Base-by-base conservation (phyloP, 1,284 basidiomycete species). In the Xerocomus amazonicus region DNA sequence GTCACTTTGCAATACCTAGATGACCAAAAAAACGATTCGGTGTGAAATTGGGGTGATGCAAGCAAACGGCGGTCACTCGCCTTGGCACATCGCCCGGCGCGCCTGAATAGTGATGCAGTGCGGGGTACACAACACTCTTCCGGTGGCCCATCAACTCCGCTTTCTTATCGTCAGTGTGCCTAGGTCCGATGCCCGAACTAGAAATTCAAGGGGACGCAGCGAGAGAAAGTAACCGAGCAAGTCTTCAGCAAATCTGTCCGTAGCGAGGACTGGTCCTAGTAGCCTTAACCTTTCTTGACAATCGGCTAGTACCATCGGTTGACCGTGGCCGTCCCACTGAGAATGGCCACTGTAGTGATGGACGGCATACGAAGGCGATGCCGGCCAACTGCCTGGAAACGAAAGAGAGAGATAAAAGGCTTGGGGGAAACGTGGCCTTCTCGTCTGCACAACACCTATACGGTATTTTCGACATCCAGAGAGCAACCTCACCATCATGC, bases 401-500 rank as follows among this genome's bases (percentile, higher is more conserved):
- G 12, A 34, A 27, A 6, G 35, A 27, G 19, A 16, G 33, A 12
- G 36, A 55, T 48, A 55, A 38, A 56, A 55, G 31, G 45, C n/a
- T 9, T 35, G 37, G 17, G 17, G 13, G 19, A 1, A 26, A 34
- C 35, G 12, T 28, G 35, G 27, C 13, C 23, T n/a, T 32, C 9
- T 47, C 50, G 43, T 47, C 42, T 41, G 8, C 33, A 31, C 23
- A 28, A 43, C 45, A 40, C 17, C 41, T 31, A 32, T 33, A 45
- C 50, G 32, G 35, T 32, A 40, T 23, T 17, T 23, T 31, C 29
- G 6, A 7, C 51, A 34, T 44, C 40, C 26, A 50, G 19, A 36
- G 17, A 37, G 28, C 34, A 40, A 36, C 26, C 51, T 54, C 44
- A 54, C 54, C 46, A 3, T 45, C 36, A 61, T 56, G 57, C 54